These are phyloP conservation scores for Chlamydomonas reinhardtii DNA, from an alignment of 163 green algal species.

Conservation along the genomic window DNA sequence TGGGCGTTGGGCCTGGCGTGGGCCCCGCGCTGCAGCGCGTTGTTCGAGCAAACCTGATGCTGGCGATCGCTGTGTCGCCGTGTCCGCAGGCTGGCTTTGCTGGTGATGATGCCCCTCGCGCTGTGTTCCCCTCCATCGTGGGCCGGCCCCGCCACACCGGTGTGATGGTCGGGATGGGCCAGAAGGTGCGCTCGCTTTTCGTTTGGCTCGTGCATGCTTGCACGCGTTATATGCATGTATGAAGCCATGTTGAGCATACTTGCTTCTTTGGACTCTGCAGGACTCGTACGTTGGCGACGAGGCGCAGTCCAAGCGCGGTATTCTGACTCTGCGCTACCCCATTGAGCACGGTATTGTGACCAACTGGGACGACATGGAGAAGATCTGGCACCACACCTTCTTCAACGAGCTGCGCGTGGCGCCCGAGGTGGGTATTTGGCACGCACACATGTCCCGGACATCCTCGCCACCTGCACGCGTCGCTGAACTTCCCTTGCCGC, in stretches of 20 bases:
- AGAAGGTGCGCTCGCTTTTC: conserved; percentile 80
- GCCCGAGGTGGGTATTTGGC: conserved; percentile 77
- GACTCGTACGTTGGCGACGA: conserved; percentile 99
- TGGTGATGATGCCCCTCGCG: conserved; percentile 89
- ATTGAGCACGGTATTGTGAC: conserved; percentile 99
- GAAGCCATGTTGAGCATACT: too few relatives aligned
- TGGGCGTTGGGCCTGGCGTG: neutral
- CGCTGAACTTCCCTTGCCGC: too few relatives aligned
- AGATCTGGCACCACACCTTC: conserved; percentile 99
- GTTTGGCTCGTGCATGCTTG: neutral
- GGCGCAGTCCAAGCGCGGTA: conserved; percentile 96
- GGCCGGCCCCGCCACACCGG: conserved; percentile 82
- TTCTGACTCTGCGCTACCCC: conserved; percentile 96
- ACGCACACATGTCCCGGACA: neutral
- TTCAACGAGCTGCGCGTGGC: conserved; percentile 99
- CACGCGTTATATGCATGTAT: neutral
- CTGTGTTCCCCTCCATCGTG: conserved; percentile 93
- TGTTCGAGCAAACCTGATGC: too few relatives aligned
- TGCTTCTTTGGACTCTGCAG: conserved; percentile 36
- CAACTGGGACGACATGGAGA: conserved; percentile 99
- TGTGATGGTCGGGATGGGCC: conserved; percentile 94
- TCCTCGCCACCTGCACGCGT: neutral
- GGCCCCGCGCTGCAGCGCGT: neutral
- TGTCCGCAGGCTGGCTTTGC: conserved; percentile 92
- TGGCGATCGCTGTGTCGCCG: neutral